Evolutionary conservation across 306 rosid species (phyloP), one percentile per base, ranked within the genome.

Genomic region (Rosa lucieae): DNA sequence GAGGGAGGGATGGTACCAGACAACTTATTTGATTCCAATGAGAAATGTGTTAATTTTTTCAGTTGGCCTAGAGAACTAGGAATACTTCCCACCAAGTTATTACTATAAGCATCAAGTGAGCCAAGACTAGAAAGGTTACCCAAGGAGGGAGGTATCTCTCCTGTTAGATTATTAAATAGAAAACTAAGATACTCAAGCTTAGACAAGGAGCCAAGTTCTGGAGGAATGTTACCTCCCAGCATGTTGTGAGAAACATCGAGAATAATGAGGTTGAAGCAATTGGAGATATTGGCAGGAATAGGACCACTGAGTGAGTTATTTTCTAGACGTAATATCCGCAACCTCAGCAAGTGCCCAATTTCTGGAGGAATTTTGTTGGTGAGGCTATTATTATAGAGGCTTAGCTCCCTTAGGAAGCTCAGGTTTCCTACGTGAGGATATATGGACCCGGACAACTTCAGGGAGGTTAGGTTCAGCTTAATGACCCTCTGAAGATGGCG

Each of bases 371-470:
- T 67, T 52, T 83, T 79, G 21, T 87, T 76, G 11, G 62, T 67
- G 39, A 87, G 78, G 47, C 65, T 81, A 48, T 75, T 89, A 14
- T 49, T 63, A 47, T 11, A 0, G 12, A 89, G 49, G 68, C 17
- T 61, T 53, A 87, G 47, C 6, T 1, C 12, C 18, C 78, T 75
- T 44, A 85, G 82, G 70, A 74, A 83, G 40, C 90, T 62, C 43
- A 89, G 82, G 43, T 87, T 89, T 37, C 90, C 89, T 13, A 87
- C 68, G 37, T 44, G 73, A n/a, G 35, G 73, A 20, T 37, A 68
- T 68, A 42, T 68, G 52, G 73, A 68, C 1, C 73, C 73, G 3
- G 4, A 44, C 18, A 42, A n/a, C 3, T 68, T 42, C 4, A 20
- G 52, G 52, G 52, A 68, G 1, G 13, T 1, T 20, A 68, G 35